Base-by-base conservation (phyloP, 1,139 yeast species). In the Suhomyces taliae region DNA sequence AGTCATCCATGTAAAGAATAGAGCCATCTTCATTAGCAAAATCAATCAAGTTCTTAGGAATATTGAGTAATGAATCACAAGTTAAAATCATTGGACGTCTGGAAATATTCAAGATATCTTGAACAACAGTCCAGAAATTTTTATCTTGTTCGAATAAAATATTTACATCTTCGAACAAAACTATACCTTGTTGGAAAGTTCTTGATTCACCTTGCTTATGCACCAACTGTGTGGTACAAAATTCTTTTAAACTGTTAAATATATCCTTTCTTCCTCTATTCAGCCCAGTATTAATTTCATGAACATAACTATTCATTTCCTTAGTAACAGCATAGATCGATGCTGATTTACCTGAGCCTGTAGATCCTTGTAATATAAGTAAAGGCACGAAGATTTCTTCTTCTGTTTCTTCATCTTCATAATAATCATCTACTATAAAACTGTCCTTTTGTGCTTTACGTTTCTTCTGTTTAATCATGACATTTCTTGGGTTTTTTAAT, bases 101-200 rank as follows among this genome's bases (percentile, higher is more conserved):
- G 0, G 95, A 81, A 31, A 81, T 79, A 36, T 77, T 73, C 35
- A 90, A 67, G 12, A 90, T 74, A 48, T 82, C 85, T 41, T 78
- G 81, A 3, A 90, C 78, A 1, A 85, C 84, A 1, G 74, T 62
- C 97, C 98, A 93, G 59, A 93, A 91, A 1, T 83, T 82, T 53
- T 77, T 79, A 55, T 90, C 97, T 42, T 83, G 87, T 49, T 86
- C 93, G 58, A 86, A 90, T 29, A 91, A 64, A 11, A 89, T 72
- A 62, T 93, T 97, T 27, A 88, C 91, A 56, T 93, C 97, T 57
- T 91, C 97, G 45, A 93, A 74, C 34, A 93, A 65, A 3, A 93
- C 83, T 8, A 90, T 69, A 6, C 93, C 90, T 46, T 81, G 78
- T 50, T 81, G 84, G 43, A 76, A 79, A 45, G 69, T 66, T 42